Percentiles rank a stretch among this genome's conserved stretches.
Evolutionary conservation across 805 yeast species (phyloP).

Genomic region (Teunomyces atbi): DNA sequence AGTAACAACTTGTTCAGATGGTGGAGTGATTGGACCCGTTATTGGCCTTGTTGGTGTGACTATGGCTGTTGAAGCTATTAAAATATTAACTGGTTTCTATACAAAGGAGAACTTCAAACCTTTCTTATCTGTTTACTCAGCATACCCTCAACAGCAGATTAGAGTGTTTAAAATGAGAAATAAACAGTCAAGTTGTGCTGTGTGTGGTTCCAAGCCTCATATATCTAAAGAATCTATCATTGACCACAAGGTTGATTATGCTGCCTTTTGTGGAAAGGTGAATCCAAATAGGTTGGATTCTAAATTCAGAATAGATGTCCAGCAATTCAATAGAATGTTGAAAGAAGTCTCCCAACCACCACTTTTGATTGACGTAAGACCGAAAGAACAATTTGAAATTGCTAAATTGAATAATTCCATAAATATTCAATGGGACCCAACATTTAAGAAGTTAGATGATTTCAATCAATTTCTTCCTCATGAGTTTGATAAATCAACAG

Average conservation of each 20-base stretch:
- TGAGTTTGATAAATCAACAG: conserved; percentile 17
- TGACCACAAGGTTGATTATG: conserved; percentile 55
- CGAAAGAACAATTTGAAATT: conserved; percentile 70
- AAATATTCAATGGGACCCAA: conserved; percentile 60
- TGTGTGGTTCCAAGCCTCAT: conserved; percentile 57
- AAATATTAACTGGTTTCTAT: conserved; percentile 62
- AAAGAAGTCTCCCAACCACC: conserved; percentile 17
- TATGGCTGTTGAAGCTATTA: conserved; percentile 87
- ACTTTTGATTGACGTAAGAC: conserved; percentile 74
- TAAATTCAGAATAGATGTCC: conserved; percentile 47
- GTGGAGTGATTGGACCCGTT: conserved; percentile 95
- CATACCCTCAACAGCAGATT: conserved; percentile 63
- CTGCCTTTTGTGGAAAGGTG: conserved; percentile 70
- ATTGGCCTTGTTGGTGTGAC: conserved; percentile 86
- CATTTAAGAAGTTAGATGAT: conserved; percentile 30
- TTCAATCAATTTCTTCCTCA: conserved; percentile 19
- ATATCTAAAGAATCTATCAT: conserved; percentile 50
- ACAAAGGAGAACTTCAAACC: conserved; percentile 56
- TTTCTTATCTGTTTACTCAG: conserved; percentile 65
- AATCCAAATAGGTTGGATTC: conserved; percentile 44
- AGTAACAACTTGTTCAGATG: conserved; percentile 85
- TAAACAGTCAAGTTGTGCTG: conserved; percentile 55
- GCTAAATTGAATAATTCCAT: conserved; percentile 56
- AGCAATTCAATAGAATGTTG: conserved; percentile 27
- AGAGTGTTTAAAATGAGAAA: conserved; percentile 80